phyloP scores from a whole-genome alignment of 768 basidiomycete genomes.

The Leccinum fibrillosum region DNA sequence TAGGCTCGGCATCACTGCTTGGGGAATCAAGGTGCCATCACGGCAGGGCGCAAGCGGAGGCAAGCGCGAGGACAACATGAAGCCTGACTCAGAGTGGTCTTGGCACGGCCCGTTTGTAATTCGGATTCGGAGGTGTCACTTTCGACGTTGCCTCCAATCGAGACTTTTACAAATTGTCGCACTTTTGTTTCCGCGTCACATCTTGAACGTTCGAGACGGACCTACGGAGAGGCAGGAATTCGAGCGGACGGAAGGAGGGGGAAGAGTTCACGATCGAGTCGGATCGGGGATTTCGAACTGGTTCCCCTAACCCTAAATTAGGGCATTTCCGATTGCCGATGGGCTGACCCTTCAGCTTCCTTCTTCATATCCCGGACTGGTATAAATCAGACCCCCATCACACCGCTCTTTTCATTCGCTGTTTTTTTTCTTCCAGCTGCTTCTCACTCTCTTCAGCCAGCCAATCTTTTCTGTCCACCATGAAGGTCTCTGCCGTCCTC shows the following conservation, averaged over 20 bases:
- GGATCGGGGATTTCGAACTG: conserved; percentile 3
- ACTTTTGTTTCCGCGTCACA: background rate
- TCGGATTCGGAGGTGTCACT: background rate
- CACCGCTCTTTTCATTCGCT: background rate
- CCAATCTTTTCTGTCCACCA: conserved; percentile 7
- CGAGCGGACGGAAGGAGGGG: background rate
- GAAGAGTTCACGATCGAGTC: background rate
- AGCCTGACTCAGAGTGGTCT: background rate
- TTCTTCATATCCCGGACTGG: background rate
- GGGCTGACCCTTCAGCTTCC: conserved; percentile 7
- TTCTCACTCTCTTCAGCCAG: background rate
- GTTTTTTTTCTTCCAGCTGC: background rate
- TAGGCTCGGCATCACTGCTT: background rate
- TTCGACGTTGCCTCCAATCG: background rate
- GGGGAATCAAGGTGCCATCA: background rate
- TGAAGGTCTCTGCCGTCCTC: conserved; percentile 31
- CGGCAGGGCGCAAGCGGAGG: background rate
- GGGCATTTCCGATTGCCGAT: conserved; percentile 13
- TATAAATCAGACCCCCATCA: conserved; percentile 12
- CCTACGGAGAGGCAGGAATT: background rate
- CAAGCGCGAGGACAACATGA: background rate
- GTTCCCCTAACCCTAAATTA: background rate
- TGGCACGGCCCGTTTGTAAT: background rate
- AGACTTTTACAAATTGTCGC: background rate
- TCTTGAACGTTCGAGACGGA: background rate